Percentiles rank a stretch among this genome's conserved stretches.
These are phyloP conservation scores for Centrapalus pauciflorus DNA, from an alignment of 129 eudicot species.

Conservation along the genomic window DNA sequence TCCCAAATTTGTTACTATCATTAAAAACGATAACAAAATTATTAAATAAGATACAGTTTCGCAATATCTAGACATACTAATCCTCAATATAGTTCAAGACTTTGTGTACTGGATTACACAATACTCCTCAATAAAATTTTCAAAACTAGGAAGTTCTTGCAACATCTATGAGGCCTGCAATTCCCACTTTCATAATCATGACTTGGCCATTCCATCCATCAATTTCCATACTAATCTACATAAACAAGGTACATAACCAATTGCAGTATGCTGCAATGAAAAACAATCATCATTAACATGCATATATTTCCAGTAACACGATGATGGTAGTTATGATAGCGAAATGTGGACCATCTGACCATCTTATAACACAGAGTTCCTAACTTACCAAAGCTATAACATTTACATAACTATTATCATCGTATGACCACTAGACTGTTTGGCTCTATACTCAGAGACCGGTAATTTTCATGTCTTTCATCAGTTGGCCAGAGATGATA, in stretches of 20 bases:
- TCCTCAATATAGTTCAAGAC: neutral
- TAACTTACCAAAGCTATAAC: neutral
- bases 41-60: neutral
- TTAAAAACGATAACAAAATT: neutral
- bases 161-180: neutral
- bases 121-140: neutral
- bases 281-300: slow-evolving; percentile 1
- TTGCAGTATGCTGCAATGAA: neutral
- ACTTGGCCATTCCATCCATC: neutral
- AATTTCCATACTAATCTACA: no score
- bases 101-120: slow-evolving; percentile 6
- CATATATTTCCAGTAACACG: neutral
- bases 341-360: neutral
- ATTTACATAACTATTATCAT: slow-evolving; percentile 5
- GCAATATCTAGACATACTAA: neutral
- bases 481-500: neutral
- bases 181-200: neutral
- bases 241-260: neutral
- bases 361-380: neutral
- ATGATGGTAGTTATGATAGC: neutral
- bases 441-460: neutral
- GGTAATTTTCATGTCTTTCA: neutral
- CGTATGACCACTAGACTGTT: neutral
- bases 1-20: neutral
- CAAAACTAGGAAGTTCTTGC: neutral